Conservation (phyloP, 352 stramenopile genomes). For the Elongisporangium undulatum region DNA sequence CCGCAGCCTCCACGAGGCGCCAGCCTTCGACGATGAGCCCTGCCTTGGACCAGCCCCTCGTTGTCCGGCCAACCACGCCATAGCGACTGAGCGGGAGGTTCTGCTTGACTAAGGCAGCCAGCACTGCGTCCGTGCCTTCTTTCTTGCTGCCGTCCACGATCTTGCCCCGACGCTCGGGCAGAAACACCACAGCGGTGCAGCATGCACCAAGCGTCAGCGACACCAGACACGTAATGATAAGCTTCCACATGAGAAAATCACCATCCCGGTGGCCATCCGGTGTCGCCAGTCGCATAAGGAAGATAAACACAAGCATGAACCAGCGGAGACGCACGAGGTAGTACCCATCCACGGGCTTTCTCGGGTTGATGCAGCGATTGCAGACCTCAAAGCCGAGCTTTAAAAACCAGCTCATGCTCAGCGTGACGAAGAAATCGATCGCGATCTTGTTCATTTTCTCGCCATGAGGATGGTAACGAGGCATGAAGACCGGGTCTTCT, state of each 20-base stretch:
- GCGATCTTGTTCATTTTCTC: conserved; percentile 10
- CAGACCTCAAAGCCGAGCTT: conserved; percentile 41
- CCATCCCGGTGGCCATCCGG: conserved; percentile 6
- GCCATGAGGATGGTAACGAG: conserved; percentile 6
- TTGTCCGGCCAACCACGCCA: conserved; percentile 36
- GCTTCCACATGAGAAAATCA: neutral
- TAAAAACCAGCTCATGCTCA: conserved; percentile 50
- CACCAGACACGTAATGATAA: neutral
- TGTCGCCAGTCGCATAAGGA: conserved; percentile 17
- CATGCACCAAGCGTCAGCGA: neutral
- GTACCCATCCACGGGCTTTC: conserved; percentile 22
- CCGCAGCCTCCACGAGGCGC: conserved; percentile 20
- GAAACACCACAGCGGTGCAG: conserved; percentile 12
- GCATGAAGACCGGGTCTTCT: conserved; percentile 20
- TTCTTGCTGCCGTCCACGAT: conserved; percentile 20
- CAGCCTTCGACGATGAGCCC: conserved; percentile 40
- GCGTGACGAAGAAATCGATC: conserved; percentile 30
- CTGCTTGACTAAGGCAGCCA: conserved; percentile 37
- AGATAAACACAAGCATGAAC: conserved; percentile 24
- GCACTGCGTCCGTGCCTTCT: conserved; percentile 28
- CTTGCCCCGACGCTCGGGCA: conserved; percentile 22
- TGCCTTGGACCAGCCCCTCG: conserved; percentile 34
- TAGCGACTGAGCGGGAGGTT: conserved; percentile 44
- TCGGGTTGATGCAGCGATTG: conserved; percentile 25
- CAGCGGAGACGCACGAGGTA: conserved; percentile 29